Evolutionary conservation across 441 rosid species (phyloP), one percentile per base, ranked within the genome.

Genomic region (Euphorbia corollata): DNA sequence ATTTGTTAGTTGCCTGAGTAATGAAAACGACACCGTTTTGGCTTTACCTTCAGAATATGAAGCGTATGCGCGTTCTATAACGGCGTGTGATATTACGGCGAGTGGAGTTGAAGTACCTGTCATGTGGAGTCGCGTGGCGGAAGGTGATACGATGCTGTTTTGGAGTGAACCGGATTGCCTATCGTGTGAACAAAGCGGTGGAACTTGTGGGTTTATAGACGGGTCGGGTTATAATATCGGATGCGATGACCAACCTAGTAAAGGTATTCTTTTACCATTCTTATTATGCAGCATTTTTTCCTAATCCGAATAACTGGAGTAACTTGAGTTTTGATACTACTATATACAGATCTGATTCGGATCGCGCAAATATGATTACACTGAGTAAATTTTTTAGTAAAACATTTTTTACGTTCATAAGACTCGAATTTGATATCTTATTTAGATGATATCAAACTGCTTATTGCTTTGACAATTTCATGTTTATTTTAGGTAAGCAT

Each of bases 91-190:
- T 0, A 66, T 24, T 45, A 68, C 80, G 19, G 4, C 6, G 12
- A 5, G 18, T 3, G 7, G 23, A 2, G 73, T 77, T 2, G 19
- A 4, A 13, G 63, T 74, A 61, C 84, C 84, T 15, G 55, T 47
- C 8, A 1, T 0, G 6, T 71, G 69, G 81, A 55, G 20, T 0
- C 12, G 7, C 6, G 18, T 66, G 78, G 13, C 65, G 10, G 69
- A 51, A 0, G 57, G n/a, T 3, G 72, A 61, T 10, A 22, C 68
- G 0, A 27, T 20, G 27, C 45, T 85, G 75, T 34, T 7, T 2
- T 82, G 89, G 89, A 39, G 2, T 0, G 12, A 6, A 11, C 83
- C 82, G 11, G 66, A 77, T 59, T 85, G 90, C 62, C 0, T 0
- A 15, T 11, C 4, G 0, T 85, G 83, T 57, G 77, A 78, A 66